Evolutionary conservation across 2,329 filamentous ascomycete genomes (phyloP).

Genomic region (Botrytis tulipae): DNA sequence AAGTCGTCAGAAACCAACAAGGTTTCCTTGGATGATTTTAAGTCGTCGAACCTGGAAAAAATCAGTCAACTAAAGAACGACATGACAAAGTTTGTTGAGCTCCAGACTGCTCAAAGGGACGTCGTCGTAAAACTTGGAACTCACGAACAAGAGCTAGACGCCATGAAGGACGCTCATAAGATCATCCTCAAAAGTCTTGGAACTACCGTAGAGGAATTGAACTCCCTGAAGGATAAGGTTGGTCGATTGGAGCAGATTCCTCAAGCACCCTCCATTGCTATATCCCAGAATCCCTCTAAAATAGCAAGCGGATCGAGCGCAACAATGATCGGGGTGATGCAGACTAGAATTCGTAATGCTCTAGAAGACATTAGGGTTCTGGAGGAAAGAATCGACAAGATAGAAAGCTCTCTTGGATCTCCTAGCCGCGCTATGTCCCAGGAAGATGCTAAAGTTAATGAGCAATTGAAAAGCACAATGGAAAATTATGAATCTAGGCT

Average conservation of each 20-base stretch:
- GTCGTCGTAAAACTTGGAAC: neutral
- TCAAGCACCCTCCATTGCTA: neutral
- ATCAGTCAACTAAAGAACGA: neutral
- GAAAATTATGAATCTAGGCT: conserved; percentile 1
- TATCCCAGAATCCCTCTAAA: neutral
- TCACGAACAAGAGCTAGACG: neutral
- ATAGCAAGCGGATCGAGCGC: neutral
- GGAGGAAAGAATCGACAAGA: neutral
- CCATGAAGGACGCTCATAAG: neutral
- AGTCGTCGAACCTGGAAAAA: neutral
- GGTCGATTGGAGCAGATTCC: neutral
- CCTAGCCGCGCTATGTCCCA: neutral
- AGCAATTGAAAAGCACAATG: neutral
- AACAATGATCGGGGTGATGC: neutral
- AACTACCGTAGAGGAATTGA: neutral
- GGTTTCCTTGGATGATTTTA: neutral
- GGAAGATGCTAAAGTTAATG: neutral
- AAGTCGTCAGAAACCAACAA: neutral
- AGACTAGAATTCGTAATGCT: neutral
- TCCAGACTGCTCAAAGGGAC: neutral
- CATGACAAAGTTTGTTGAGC: neutral
- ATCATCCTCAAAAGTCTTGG: neutral
- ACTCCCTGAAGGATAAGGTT: neutral
- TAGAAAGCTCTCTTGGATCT: neutral
- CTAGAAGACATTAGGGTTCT: neutral